Percentiles rank a stretch among this genome's conserved stretches.
These are phyloP conservation scores for Hypoxylon subgilvum DNA, from an alignment of 495 filamentous ascomycete species.

Conservation along the genomic window DNA sequence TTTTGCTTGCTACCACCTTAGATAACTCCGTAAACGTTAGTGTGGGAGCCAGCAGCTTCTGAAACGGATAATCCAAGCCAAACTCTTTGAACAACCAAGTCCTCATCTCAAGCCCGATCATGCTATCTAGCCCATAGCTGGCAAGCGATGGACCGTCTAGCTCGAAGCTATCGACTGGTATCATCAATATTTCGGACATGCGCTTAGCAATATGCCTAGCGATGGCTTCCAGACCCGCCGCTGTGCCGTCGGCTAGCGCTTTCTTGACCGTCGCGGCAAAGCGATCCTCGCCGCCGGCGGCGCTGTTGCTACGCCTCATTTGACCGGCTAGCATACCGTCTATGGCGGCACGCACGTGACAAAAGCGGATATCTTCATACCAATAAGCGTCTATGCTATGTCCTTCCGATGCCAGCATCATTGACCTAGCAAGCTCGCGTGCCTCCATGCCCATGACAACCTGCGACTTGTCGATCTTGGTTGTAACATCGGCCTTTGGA, in stretches of 20 bases:
- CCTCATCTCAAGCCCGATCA: conserved; percentile 52
- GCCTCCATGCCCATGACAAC: conserved; percentile 13
- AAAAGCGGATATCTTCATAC: conserved; percentile 9
- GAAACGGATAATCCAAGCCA: conserved; percentile 46
- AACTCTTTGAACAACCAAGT: conserved; percentile 52
- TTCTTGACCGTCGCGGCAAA: conserved; percentile 2
- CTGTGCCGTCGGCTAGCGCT: background rate
- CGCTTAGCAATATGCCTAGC: conserved; percentile 32
- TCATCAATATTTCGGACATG: conserved; percentile 40
- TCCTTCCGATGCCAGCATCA: conserved; percentile 14
- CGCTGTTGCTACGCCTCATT: background rate
- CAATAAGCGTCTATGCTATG: conserved; percentile 6
- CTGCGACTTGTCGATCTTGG: conserved; percentile 1
- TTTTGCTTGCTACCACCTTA: background rate
- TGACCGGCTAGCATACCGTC: background rate
- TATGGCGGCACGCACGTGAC: background rate
- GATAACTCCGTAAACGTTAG: background rate
- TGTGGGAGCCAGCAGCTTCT: conserved; percentile 33
- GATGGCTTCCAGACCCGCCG: conserved; percentile 6
- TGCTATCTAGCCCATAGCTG: conserved; percentile 51
- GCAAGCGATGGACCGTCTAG: conserved; percentile 37
- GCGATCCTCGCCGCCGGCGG: background rate
- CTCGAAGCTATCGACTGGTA: conserved; percentile 29
- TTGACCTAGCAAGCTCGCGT: conserved; percentile 2
- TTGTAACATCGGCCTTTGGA: background rate